Percentiles rank a stretch among this genome's conserved stretches.
Conservation (phyloP, 306 rosid genomes). For the Ormosia emarginata region DNA sequence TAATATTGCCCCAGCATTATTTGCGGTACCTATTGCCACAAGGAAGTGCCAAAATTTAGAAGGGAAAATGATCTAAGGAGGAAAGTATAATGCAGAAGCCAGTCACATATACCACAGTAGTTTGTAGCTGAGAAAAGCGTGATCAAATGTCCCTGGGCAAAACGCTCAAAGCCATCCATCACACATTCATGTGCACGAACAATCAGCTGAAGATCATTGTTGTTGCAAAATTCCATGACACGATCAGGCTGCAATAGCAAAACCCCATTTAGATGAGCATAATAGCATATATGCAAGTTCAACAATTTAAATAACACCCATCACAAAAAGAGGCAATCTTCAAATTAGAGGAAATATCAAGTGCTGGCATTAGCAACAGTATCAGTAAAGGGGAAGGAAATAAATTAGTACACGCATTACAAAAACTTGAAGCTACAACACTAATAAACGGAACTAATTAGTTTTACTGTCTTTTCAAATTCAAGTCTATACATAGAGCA, state of each 20-base stretch:
- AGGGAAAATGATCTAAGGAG: not conserved
- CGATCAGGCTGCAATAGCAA: slow-evolving; percentile 88
- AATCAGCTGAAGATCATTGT: slow-evolving; percentile 95
- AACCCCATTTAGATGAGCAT: slow-evolving; percentile 22
- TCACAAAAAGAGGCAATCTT: not conserved
- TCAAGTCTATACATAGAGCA: not conserved
- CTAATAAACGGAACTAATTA: not conserved
- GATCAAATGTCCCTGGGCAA: slow-evolving; percentile 95
- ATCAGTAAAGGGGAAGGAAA: not conserved
- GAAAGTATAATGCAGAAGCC: slow-evolving; percentile 13
- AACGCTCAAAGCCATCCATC: slow-evolving; percentile 99
- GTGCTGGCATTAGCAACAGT: not conserved
- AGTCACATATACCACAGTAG: slow-evolving; percentile 69
- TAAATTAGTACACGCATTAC: not conserved
- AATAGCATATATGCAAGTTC: not conserved
- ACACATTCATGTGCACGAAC: slow-evolving; percentile 99
- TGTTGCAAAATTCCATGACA: slow-evolving; percentile 96
- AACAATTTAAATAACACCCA: not conserved
- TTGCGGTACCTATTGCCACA: slow-evolving; percentile 75
- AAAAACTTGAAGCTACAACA: not conserved
- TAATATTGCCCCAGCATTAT: slow-evolving; percentile 95
- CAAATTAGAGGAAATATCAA: not conserved
- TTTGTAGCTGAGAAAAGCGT: slow-evolving; percentile 97
- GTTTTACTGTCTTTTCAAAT: not conserved
- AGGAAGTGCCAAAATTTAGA: slow-evolving; percentile 24